These are phyloP conservation scores for Naganishia sp. DNA, from an alignment of 1,284 basidiomycete species.

Conservation along the genomic window DNA sequence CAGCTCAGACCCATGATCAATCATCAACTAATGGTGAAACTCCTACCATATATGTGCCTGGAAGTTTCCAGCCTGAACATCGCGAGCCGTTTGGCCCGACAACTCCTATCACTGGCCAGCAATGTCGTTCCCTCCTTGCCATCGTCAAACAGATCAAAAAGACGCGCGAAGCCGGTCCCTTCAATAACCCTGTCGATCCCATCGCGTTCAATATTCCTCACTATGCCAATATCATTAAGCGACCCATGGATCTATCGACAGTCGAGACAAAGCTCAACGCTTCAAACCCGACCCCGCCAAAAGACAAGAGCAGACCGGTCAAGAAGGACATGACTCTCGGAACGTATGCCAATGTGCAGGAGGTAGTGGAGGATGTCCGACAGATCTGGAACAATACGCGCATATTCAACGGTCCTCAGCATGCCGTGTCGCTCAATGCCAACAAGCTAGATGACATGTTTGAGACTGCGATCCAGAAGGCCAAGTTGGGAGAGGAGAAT, in stretches of 20 bases:
- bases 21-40: slow-evolving; percentile 18
- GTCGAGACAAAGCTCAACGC: slow-evolving; percentile 82
- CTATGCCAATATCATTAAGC: slow-evolving; percentile 81
- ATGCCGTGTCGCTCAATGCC: slow-evolving; percentile 75
- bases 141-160: slow-evolving; percentile 83
- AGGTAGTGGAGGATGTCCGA: slow-evolving; percentile 79
- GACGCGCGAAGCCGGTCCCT: slow-evolving; percentile 77
- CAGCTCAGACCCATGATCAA: not conserved
- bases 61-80: slow-evolving; percentile 44
- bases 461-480: slow-evolving; percentile 81
- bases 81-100: slow-evolving; percentile 46
- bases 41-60: slow-evolving; percentile 26
- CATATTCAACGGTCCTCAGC: slow-evolving; percentile 90
- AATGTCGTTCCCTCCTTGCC: slow-evolving; percentile 79
- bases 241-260: slow-evolving; percentile 94
- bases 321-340: slow-evolving; percentile 61
- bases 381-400: slow-evolving; percentile 85
- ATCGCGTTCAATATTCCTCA: slow-evolving; percentile 87
- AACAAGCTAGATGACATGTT: slow-evolving; percentile 79
- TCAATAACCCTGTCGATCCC: slow-evolving; percentile 87
- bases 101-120: slow-evolving; percentile 56
- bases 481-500: slow-evolving; percentile 72
- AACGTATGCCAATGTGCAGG: slow-evolving; percentile 70
- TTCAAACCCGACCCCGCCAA: slow-evolving; percentile 64
- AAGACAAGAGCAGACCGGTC: slow-evolving; percentile 61